Conservation (phyloP, 257 asterid genomes). For the Paulownia fortunei region DNA sequence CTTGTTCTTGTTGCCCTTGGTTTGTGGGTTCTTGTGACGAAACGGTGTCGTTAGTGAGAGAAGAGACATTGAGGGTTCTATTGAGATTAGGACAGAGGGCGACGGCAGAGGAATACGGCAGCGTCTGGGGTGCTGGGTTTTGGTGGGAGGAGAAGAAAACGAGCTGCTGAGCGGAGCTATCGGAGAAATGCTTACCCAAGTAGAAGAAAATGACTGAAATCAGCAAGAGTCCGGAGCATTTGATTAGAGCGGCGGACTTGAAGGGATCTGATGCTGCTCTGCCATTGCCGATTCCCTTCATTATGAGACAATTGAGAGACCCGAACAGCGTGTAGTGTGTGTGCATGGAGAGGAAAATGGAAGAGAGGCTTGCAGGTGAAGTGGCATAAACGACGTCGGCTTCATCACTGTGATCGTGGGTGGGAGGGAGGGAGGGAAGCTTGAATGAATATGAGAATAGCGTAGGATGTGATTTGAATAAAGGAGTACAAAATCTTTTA, state of each 20-base stretch:
- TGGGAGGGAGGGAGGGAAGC: too few relatives aligned
- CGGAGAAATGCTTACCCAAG: constrained; percentile 70
- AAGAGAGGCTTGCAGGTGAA: too few relatives aligned
- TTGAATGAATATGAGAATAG: too few relatives aligned
- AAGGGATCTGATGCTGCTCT: constrained; percentile 43
- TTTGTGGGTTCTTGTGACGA: too few relatives aligned
- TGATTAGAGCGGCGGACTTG: constrained; percentile 56
- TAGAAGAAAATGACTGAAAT: constrained; percentile 67
- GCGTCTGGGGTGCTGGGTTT: constrained; percentile 24
- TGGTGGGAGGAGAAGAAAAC: constrained; percentile 62
- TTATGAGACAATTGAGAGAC: constrained; percentile 35
- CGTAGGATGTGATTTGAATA: too few relatives aligned
- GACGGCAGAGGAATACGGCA: constrained; percentile 37
- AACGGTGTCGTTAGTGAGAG: constrained; percentile 47
- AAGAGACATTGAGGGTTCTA: constrained; percentile 49
- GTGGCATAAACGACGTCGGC: too few relatives aligned
- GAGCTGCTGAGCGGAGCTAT: constrained; percentile 61
- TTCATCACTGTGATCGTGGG: too few relatives aligned
- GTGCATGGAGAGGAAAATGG: too few relatives aligned
- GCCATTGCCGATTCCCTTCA: constrained; percentile 56
- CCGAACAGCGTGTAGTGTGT: constrained; percentile 21
- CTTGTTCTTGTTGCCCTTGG: too few relatives aligned
- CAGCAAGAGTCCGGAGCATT: constrained; percentile 51
- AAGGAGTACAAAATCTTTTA: too few relatives aligned
- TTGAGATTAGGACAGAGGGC: constrained; percentile 65